Evolutionary conservation across 441 rosid species (phyloP), one percentile per base, ranked within the genome.

Genomic region (Erysimum pusillum): DNA sequence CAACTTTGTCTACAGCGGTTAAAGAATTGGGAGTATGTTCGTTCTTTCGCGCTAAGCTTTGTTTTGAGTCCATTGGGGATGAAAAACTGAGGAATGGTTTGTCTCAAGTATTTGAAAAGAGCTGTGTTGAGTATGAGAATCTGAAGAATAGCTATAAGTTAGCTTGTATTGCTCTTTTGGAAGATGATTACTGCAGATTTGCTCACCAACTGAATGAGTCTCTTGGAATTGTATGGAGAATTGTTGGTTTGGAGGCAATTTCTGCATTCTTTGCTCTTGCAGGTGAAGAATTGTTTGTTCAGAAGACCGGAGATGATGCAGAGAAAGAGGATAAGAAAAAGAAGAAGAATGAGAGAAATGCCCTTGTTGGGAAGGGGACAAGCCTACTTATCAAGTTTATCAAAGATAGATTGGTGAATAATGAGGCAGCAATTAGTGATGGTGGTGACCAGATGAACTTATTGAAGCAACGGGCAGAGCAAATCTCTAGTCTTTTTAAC

Each of bases 311-410:
- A 58, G 89, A 76, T 71, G 82, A 25, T 2, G 2, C 25, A 6
- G 80, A 80, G 14, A 65, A 58, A 31, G 88, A 75, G 20, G 86
- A 84, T 34, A 87, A 85, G 83, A 87, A 67, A 45, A 87, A 87
- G 83, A 92, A 85, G 76, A 82, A 81, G 31, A 28, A 28, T 73
- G 90, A 88, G 84, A 92, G 85, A 85, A 92, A 89, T 69, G 81
- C 73, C 44, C 84, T 84, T 73, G 74, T 85, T 71, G 98, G 99
- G 52, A 93, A 89, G 69, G 99, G 99, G 42, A 91, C 97, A 35
- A 73, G 87, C 60, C 39, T 85, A 36, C 64, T 90, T 44, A 83
- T 90, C 74, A 93, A 91, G 75, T 63, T 88, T 78, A 81, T 93
- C 64, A 93, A 88, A 85, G 94, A 90, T 36, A 82, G 75, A 69